A percentile compares a stretch with the other conserved stretches of the same genome.
phyloP scores from a whole-genome alignment of 2,329 filamentous ascomycete species.

The Pseudonectria buxi region DNA sequence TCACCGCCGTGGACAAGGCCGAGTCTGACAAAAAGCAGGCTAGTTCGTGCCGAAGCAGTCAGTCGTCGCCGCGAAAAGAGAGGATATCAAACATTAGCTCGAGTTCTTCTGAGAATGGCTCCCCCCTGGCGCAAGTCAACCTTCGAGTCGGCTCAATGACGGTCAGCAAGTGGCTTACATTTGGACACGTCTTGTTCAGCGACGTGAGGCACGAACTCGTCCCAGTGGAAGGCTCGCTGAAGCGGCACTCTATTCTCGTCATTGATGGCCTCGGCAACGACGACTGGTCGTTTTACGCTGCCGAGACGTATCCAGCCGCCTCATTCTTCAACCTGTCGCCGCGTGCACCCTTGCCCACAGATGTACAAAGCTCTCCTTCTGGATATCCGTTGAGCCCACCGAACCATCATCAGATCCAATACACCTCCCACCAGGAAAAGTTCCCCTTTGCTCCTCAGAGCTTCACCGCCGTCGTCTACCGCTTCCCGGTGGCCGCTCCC shows the following conservation, averaged over 20 bases:
- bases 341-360: conserved; percentile 42
- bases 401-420: conserved; percentile 72
- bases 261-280: conserved; percentile 81
- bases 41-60: conserved; percentile 21
- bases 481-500: conserved; percentile 65
- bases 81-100: conserved; percentile 41
- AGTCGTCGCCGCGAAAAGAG: conserved; percentile 26
- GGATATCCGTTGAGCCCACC: conserved; percentile 51
- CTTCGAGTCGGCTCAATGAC: conserved; percentile 75
- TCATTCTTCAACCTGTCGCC: conserved; percentile 72
- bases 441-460: conserved; percentile 72
- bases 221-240: conserved; percentile 26
- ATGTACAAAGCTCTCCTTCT: conserved; percentile 34
- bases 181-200: conserved; percentile 77
- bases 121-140: conserved; percentile 64
- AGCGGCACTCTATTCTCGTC: conserved; percentile 62
- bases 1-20: conserved; percentile 34
- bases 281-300: conserved; percentile 83
- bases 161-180: conserved; percentile 81
- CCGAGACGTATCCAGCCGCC: conserved; percentile 68
- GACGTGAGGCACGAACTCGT: conserved; percentile 66
- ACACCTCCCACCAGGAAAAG: conserved; percentile 52
- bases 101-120: conserved; percentile 47
- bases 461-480: conserved; percentile 69
- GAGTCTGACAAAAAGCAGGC: conserved; percentile 23